Evolutionary conservation across 2,329 filamentous ascomycete genomes (phyloP), one percentile per base, ranked within the genome.

Genomic region (Pseudogymnoascus sp.): DNA sequence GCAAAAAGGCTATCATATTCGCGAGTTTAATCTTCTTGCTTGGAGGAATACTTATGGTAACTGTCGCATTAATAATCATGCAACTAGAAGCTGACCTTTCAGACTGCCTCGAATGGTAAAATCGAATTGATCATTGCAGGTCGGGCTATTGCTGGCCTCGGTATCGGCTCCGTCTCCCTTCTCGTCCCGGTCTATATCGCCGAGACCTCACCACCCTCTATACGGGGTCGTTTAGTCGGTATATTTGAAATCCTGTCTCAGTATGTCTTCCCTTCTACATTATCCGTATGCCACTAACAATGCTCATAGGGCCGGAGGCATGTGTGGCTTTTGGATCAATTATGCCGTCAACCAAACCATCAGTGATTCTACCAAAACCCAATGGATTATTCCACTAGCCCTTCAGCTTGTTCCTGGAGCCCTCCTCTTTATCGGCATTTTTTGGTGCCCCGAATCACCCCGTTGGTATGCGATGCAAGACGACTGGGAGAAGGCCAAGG

Each of bases 131-230:
- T 80, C 21, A 78, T 78, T 62, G 83, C 76, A 23, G 84, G 85
- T 3, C 79, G 85, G 23, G 84, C 87, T 25, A 79, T 88, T 7
- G 83, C 83, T 3, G 85, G 85, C 62, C 69, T 88, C 58, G 84
- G 84, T 52, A 81, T 88, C 62, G 85, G 85, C 49, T 82, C 82
- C 62, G 81, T 75, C 3, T 77, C 77, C 5, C 72, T 78, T 12
- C 72, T 79, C 28, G 74, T 76, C 14, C 71, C 72, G 9, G 66
- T 73, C 21, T 74, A 74, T 62, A 70, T 73, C 14, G 66, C 72
- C 7, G 72, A 74, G 64, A 67, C 66, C 5, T 69, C 76, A 2
- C 78, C 78, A 5, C 75, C 77, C 4, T 75, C 76, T 5, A 79
- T 80, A 64, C 74, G 78, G 62, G 78, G 78, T n/a, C 73, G 77